Conservation (phyloP, 257 asterid genomes). For the Nicotiana paniculata region DNA sequence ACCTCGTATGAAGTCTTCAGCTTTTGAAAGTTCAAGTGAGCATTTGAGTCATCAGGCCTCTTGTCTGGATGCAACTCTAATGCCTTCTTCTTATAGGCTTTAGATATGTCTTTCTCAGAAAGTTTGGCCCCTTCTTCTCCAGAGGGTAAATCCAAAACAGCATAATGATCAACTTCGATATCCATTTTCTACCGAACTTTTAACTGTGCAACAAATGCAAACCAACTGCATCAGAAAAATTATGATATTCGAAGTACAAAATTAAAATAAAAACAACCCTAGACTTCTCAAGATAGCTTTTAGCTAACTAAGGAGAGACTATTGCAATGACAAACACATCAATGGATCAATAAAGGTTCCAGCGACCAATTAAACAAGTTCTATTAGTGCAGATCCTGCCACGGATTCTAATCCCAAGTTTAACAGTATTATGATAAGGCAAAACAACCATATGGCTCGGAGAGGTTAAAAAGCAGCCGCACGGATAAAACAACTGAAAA, state of each 20-base stretch:
- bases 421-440: no score
- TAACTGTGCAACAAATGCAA: background rate
- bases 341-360: background rate
- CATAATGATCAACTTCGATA: slow-evolving; percentile 49
- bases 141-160: slow-evolving; percentile 50
- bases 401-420: no score
- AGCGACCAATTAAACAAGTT: background rate
- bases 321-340: background rate
- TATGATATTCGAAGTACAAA: background rate
- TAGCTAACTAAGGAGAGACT: background rate
- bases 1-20: slow-evolving; percentile 49
- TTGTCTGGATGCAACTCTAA: slow-evolving; percentile 69
- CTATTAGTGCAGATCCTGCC: background rate
- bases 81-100: slow-evolving; percentile 52
- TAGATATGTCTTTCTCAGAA: slow-evolving; percentile 52
- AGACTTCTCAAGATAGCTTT: background rate
- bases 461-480: background rate
- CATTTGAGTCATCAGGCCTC: slow-evolving; percentile 56
- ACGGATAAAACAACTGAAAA: background rate
- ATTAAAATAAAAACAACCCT: background rate
- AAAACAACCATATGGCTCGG: no score
- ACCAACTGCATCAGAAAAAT: background rate
- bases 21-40: slow-evolving; percentile 46
- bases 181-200: slow-evolving; percentile 31
- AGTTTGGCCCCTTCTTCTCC: slow-evolving; percentile 60